Percentiles rank a stretch among this genome's conserved stretches.
Evolutionary conservation across 108 stramenopile species (phyloP).

Genomic region (Skeletonema menzelii): DNA sequence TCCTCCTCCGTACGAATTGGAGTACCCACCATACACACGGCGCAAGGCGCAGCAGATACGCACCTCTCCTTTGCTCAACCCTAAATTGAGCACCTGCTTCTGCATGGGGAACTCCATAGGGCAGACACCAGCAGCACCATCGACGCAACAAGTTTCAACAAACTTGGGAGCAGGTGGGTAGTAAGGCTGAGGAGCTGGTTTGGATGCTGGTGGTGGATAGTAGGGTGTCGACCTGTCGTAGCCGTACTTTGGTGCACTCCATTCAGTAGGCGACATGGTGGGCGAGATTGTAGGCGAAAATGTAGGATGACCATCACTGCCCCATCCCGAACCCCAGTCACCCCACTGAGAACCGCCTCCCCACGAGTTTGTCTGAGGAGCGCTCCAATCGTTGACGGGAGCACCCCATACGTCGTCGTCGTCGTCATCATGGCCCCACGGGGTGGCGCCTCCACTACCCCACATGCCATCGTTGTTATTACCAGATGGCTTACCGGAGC

Average conservation of each 20-base stretch:
- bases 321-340: not conserved
- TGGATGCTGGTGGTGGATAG: not conserved
- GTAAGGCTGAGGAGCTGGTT: not conserved
- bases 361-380: not conserved
- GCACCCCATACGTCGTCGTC: not conserved
- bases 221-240: not conserved
- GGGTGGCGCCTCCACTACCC: not conserved
- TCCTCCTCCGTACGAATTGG: not conserved
- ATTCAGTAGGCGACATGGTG: not conserved
- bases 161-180: not conserved
- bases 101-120: not conserved
- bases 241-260: not conserved
- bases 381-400: not conserved
- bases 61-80: not conserved
- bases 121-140: not conserved
- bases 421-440: not conserved
- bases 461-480: not conserved
- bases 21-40: not conserved
- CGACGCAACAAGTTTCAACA: not conserved
- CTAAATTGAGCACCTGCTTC: not conserved
- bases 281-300: not conserved
- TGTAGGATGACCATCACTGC: not conserved
- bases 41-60: not conserved
- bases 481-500: not conserved
- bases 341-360: not conserved